Evolutionary conservation across 1,284 basidiomycete species (phyloP), one percentile per base, ranked within the genome.

Genomic region (Rhodotorula mucilaginosa): DNA sequence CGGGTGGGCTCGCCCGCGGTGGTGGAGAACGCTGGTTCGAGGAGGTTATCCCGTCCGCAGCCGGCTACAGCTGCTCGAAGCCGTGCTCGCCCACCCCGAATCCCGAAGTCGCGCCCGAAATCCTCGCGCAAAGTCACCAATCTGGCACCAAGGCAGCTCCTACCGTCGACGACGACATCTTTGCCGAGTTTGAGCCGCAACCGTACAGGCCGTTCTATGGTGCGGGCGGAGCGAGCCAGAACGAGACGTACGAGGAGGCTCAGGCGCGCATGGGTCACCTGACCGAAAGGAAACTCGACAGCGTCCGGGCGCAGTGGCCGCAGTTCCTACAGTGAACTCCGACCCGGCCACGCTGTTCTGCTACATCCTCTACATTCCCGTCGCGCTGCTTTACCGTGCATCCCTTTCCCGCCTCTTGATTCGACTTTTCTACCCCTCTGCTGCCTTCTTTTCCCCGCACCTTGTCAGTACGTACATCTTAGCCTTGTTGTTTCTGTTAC

Each of bases 21-120:
- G 73, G 70, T 5, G 75, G 75, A 2, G 73, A 74, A 59, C 34
- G 58, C 2, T 74, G 75, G 75, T 72, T 66, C 61, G 52, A 69
- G 57, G 70, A 72, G 8, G 47, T 64, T 29, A 64, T 64, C 21
- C 63, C 63, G 8, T 64, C 63, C 39, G 63, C 63, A 0, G 29
- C 29, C 6, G 63, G 56, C 26, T 56, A 56, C 54, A 56, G 26
- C 26, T 56, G 54, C 26, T 56, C 54, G 15, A n/a, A 56, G 16
- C 26, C 54, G 26, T 46, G 18, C n/a, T 66, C 44, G 29, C 5
- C 48, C 12, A 23, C 52, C 13, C 19, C 52, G 34, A 44, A 52
- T n/a, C 51, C 51, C 21, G 23, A 52, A 52, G 51, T 21, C 51
- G 51, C 51, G 51, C 21, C 54, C 54, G 54, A 13, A 10, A 29